phyloP scores from a whole-genome alignment of 2,329 filamentous ascomycete genomes.

The Ceratocystis lukuohia region DNA sequence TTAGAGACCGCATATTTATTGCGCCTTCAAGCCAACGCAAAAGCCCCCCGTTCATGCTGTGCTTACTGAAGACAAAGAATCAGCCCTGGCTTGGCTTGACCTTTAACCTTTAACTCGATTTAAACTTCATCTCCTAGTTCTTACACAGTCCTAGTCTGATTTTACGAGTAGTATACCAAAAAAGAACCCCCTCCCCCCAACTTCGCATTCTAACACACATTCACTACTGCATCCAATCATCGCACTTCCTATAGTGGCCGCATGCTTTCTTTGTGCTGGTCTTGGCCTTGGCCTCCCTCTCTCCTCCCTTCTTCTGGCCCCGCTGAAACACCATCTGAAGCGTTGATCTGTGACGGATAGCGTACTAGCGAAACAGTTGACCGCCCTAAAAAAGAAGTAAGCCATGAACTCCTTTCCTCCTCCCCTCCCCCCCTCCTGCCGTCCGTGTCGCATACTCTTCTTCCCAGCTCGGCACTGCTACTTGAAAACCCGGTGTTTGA shows the following conservation, averaged over 20 bases:
- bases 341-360: slow-evolving; percentile 15
- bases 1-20: not conserved
- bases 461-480: not conserved
- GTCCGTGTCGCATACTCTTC: not conserved
- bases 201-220: too few relatives aligned
- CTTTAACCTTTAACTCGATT: too few relatives aligned
- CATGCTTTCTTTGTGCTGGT: not conserved
- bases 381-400: not conserved
- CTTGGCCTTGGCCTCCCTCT: not conserved
- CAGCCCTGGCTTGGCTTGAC: not conserved
- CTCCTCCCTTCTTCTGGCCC: slow-evolving; percentile 1
- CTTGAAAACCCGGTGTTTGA: not conserved
- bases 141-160: too few relatives aligned
- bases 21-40: not conserved
- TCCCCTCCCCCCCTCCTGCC: not conserved
- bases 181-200: too few relatives aligned
- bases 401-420: not conserved
- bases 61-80: not conserved
- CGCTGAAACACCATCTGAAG: slow-evolving; percentile 18
- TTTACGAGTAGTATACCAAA: too few relatives aligned
- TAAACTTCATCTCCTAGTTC: too few relatives aligned
- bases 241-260: too few relatives aligned
- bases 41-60: not conserved
- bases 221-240: too few relatives aligned
- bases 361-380: slow-evolving; percentile 13